These are phyloP conservation scores for Ramaria sp. DNA, from an alignment of 768 basidiomycete genomes.

Conservation along the genomic window DNA sequence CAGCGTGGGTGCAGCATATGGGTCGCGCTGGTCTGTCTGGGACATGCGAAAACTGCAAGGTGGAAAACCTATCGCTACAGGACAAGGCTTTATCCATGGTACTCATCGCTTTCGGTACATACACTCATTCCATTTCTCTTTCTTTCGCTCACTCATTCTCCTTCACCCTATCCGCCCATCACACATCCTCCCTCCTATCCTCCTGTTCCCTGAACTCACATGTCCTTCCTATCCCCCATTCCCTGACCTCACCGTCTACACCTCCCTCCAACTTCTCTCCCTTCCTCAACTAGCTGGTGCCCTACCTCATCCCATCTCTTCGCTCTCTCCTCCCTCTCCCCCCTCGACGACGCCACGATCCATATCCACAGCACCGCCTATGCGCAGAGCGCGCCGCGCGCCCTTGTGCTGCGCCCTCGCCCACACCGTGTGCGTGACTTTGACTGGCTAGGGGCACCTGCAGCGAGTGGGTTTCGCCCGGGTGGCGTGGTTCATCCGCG, in stretches of 20 bases:
- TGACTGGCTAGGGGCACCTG: slow-evolving; percentile 49
- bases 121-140: not conserved
- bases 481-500: slow-evolving; percentile 35
- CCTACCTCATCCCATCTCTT: slow-evolving; percentile 67
- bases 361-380: slow-evolving; percentile 61
- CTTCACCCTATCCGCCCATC: not conserved
- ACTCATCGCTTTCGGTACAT: slow-evolving; percentile 56
- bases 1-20: slow-evolving; percentile 69
- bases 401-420: slow-evolving; percentile 43
- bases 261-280: not conserved
- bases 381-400: slow-evolving; percentile 50
- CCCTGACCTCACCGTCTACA: no score
- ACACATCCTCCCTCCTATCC: not conserved
- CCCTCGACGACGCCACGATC: slow-evolving; percentile 51
- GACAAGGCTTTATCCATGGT: slow-evolving; percentile 55
- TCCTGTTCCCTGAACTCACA: not conserved
- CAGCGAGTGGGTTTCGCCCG: slow-evolving; percentile 19
- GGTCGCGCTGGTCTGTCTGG: slow-evolving; percentile 66
- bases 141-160: not conserved
- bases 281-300: slow-evolving; percentile 52
- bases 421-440: slow-evolving; percentile 65
- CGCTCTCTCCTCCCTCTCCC: slow-evolving; percentile 55
- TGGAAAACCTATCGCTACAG: slow-evolving; percentile 57
- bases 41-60: slow-evolving; percentile 61
- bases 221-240: no score